Evolutionary conservation across 805 yeast genomes (phyloP).

Genomic region (Cyberlindnera veronae): DNA sequence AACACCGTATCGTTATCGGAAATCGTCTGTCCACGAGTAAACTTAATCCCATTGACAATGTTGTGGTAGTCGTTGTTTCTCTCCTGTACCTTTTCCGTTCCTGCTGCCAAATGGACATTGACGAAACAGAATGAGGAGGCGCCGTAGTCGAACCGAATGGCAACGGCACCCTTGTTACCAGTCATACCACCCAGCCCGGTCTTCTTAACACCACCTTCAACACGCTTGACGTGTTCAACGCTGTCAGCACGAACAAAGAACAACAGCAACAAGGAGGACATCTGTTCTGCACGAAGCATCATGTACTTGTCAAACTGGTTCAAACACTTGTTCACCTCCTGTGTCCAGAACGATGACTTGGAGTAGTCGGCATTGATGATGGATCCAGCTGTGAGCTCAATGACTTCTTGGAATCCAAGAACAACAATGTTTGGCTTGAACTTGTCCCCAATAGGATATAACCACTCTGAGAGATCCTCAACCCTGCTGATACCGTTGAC

Average conservation of each 20-base stretch:
- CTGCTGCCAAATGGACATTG: constrained; percentile 94
- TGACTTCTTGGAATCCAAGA: constrained; percentile 92
- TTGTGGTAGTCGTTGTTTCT: constrained; percentile 81
- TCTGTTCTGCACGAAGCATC: constrained; percentile 58
- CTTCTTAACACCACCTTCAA: constrained; percentile 84
- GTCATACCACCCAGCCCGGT: constrained; percentile 97
- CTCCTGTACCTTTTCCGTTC: constrained; percentile 74
- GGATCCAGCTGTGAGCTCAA: constrained; percentile 89
- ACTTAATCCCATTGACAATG: constrained; percentile 70
- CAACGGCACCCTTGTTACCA: constrained; percentile 96
- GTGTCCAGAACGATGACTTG: constrained; percentile 77
- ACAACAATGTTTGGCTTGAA: constrained; percentile 63
- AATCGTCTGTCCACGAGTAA: constrained; percentile 71
- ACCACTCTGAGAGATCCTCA: constrained; percentile 60
- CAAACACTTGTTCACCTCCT: constrained; percentile 43
- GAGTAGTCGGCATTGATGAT: constrained; percentile 83
- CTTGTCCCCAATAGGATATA: constrained; percentile 67
- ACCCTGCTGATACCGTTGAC: constrained; percentile 66
- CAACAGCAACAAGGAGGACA: constrained; percentile 43
- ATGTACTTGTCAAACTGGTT: constrained; percentile 51
- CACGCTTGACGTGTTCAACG: constrained; percentile 75
- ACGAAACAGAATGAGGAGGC: constrained; percentile 77
- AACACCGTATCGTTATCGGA: constrained; percentile 79
- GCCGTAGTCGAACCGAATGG: constrained; percentile 81
- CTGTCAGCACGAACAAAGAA: constrained; percentile 74